Conservation (phyloP, 1,284 basidiomycete species). For the Ganoderma sp. region DNA sequence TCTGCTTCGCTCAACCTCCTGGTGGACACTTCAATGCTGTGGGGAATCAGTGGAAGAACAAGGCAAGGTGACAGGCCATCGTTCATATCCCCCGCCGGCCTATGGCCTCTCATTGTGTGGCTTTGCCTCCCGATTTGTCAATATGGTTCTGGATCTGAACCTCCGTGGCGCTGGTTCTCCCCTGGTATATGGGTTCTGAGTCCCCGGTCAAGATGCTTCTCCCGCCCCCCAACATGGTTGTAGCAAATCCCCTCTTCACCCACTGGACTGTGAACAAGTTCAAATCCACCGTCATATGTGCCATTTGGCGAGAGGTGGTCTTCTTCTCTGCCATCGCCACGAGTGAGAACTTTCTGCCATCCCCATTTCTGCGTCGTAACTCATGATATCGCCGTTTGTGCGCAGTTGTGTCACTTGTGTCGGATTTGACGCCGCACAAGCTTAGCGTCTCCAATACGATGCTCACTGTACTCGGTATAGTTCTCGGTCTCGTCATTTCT, state of each 20-base stretch:
- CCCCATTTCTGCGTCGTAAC: neutral
- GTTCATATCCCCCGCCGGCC: too few species aligned
- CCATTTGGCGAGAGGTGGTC: conserved; percentile 65
- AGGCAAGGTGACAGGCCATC: too few species aligned
- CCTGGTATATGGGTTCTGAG: too few species aligned
- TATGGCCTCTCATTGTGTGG: too few species aligned
- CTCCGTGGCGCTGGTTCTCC: too few species aligned
- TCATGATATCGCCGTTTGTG: conserved; percentile 8
- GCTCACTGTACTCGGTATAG: conserved; percentile 50
- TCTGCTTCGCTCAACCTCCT: too few species aligned
- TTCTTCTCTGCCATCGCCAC: conserved; percentile 61
- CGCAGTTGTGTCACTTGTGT: conserved; percentile 60
- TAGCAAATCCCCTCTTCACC: conserved; percentile 39
- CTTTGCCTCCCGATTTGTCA: too few species aligned
- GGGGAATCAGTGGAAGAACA: too few species aligned
- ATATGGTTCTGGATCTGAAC: too few species aligned
- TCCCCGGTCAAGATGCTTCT: too few species aligned
- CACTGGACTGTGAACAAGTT: conserved; percentile 52
- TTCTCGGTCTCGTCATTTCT: conserved; percentile 48
- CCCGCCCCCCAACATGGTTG: conserved; percentile 33
- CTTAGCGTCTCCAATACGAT: conserved; percentile 52
- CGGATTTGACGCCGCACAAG: conserved; percentile 49
- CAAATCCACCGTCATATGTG: conserved; percentile 65
- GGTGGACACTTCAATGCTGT: too few species aligned
- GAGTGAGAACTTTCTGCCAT: conserved; percentile 46